Evolutionary conservation across 352 stramenopile genomes (phyloP), one percentile per base, ranked within the genome.

Genomic region (Phytopythium ostracodes): DNA sequence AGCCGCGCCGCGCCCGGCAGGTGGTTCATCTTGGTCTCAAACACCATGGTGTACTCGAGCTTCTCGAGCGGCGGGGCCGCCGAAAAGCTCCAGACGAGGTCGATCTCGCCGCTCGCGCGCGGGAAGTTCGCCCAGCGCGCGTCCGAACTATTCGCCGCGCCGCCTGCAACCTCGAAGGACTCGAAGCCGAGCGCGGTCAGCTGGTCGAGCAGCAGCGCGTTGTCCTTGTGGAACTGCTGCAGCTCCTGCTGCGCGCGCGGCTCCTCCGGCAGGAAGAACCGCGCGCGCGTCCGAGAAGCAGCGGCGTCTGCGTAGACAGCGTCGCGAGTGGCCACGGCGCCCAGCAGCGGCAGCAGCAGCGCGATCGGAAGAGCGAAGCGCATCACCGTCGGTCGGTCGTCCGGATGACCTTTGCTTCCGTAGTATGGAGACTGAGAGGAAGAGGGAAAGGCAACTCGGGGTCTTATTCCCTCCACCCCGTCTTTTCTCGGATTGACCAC

Each of bases 11-110:
- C 71, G 10, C 84, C 87, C 15, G 84, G 87, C 11, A 95, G 47
- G 59, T 79, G 81, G 66, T 94, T 95, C 63, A 95, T 58, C 59
- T 87, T 91, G 55, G 73, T 52, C 1, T 49, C 24, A 59, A 87
- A 88, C 49, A 69, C 49, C 38, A 71, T 53, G 3, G 77, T 60
- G 22, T 89, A 79, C 52, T 72, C 60, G 43, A 90, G 61, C 52
- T 77, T 51, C 1, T 66, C 61, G 24, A 82, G 67, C 15, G 74
- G 76, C 18, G 75, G 72, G 0, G 64, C 15, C 0, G 63, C 50
- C 1, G 56, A 60, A 8, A 61, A 50, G 60, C 71, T 89, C 86
- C 81, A 92, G 46, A 94, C 81, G 38, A 92, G 71, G 53, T 91
- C 81, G 51, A 94, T 77, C 14, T 86, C 61, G 20, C 62, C 42